Conservation (phyloP, 345 rosid genomes). For the Gossypium turneri region DNA sequence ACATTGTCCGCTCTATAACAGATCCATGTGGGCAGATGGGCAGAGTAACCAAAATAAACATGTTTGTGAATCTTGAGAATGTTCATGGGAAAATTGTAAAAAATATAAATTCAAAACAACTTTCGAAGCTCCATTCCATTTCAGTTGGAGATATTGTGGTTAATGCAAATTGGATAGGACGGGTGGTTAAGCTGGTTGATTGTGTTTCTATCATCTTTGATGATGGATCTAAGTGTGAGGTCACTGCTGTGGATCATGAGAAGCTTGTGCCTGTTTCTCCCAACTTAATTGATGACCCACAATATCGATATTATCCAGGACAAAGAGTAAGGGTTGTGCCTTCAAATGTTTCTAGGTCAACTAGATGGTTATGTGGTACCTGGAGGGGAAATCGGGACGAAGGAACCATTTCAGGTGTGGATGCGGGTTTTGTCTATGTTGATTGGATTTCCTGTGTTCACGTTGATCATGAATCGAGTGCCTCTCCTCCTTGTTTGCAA, state of each 20-base stretch:
- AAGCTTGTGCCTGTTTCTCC: constrained; percentile 55
- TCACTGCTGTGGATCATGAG: constrained; percentile 52
- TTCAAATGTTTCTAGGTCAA: constrained; percentile 44
- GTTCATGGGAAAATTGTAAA: constrained; percentile 45
- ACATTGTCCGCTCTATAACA: constrained; percentile 55
- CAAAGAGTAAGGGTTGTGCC: constrained; percentile 67
- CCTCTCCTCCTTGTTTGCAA: constrained; percentile 52
- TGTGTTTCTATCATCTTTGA: constrained; percentile 55
- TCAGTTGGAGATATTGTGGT: constrained; percentile 72
- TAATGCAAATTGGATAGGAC: constrained; percentile 78
- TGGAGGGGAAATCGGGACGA: constrained; percentile 55
- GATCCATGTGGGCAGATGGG: constrained; percentile 86
- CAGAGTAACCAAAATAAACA: constrained; percentile 50
- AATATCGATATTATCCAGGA: constrained; percentile 68
- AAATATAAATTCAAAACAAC: constrained; percentile 56
- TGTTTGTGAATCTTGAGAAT: constrained; percentile 64
- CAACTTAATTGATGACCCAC: constrained; percentile 63
- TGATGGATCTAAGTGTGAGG: constrained; percentile 67
- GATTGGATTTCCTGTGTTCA: constrained; percentile 79
- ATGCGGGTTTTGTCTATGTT: constrained; percentile 59
- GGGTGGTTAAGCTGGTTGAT: constrained; percentile 61
- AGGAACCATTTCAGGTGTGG: constrained; percentile 68
- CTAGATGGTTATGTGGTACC: constrained; percentile 71
- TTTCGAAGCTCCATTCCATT: constrained; percentile 52
- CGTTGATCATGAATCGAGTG: constrained; percentile 30